phyloP scores from a whole-genome alignment of 164 flowering plant genomes.

The Aristolochia californica region DNA sequence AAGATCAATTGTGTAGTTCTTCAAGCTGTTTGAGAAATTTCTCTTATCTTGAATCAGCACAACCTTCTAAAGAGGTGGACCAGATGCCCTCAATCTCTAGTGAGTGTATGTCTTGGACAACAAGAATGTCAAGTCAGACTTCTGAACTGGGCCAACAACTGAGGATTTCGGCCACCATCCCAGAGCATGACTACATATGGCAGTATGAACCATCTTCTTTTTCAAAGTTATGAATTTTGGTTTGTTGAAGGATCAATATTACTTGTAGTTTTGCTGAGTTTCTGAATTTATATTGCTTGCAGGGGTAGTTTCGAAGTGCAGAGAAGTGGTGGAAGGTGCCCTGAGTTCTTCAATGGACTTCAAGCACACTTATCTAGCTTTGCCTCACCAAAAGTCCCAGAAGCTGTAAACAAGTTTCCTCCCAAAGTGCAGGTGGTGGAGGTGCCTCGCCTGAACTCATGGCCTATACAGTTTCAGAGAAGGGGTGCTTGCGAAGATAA shows the following conservation, averaged over 20 bases:
- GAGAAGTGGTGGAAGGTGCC: conserved; percentile 31
- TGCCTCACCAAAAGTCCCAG: conserved; percentile 74
- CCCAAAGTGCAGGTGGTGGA: conserved; percentile 46
- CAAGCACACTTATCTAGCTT: conserved; percentile 84
- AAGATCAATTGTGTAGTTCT: conserved; percentile 21
- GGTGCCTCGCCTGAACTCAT: conserved; percentile 57
- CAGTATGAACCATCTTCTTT: conserved; percentile 43
- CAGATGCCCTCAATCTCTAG: conserved; percentile 10
- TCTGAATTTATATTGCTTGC: conserved; percentile 8
- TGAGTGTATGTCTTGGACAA: conserved; percentile 13
- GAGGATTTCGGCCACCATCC: conserved; percentile 40
- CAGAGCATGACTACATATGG: conserved; percentile 80
- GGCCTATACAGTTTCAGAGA: conserved; percentile 74
- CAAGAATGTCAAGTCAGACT: conserved; percentile 14
- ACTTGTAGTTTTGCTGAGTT: conserved; percentile 3
- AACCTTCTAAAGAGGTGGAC: conserved; percentile 10
- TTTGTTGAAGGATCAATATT: neutral
- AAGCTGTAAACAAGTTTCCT: conserved; percentile 51
- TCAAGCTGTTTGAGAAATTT: neutral
- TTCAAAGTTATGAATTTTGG: neutral
- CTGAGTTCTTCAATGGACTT: conserved; percentile 50
- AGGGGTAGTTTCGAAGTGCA: conserved; percentile 79
- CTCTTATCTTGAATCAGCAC: conserved; percentile 15
- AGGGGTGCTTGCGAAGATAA: conserved; percentile 59
- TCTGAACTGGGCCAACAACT: conserved; percentile 9